These are phyloP conservation scores for Maudiozyma saulgeensis DNA, from an alignment of 805 yeast species.

Conservation along the genomic window DNA sequence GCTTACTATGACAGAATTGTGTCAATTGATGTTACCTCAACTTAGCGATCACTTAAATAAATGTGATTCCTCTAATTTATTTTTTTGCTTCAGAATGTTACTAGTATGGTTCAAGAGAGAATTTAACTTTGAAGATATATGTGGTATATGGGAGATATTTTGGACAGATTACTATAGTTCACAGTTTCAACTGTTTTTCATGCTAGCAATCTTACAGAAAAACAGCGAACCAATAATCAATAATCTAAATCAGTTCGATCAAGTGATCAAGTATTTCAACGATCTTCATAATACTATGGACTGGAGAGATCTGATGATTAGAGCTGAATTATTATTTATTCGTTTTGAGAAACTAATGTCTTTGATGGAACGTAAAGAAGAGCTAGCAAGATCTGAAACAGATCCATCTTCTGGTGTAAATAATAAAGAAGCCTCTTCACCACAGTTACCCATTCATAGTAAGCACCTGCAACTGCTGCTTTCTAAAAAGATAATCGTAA, in stretches of 20 bases:
- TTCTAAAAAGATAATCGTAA: slow-evolving; percentile 51
- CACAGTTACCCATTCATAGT: slow-evolving; percentile 12
- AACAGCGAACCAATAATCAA: slow-evolving; percentile 69
- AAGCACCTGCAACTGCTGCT: slow-evolving; percentile 46
- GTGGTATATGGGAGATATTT: slow-evolving; percentile 82
- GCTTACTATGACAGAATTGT: slow-evolving; percentile 69
- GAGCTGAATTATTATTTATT: slow-evolving; percentile 76
- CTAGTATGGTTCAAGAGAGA: slow-evolving; percentile 94
- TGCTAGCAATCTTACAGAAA: slow-evolving; percentile 81
- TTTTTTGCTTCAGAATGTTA: slow-evolving; percentile 91
- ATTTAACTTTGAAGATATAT: slow-evolving; percentile 65
- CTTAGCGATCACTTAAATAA: slow-evolving; percentile 73
- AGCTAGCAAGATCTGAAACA: slow-evolving; percentile 2
- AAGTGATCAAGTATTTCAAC: slow-evolving; percentile 85
- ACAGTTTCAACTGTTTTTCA: slow-evolving; percentile 81
- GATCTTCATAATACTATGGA: slow-evolving; percentile 73
- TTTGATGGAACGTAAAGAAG: slow-evolving; percentile 53
- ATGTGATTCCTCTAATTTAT: slow-evolving; percentile 82
- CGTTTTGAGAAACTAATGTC: slow-evolving; percentile 73
- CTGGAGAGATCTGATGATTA: slow-evolving; percentile 64
- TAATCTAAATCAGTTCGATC: slow-evolving; percentile 74
- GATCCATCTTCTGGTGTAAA: not conserved
- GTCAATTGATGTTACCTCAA: slow-evolving; percentile 84
- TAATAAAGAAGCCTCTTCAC: not conserved
- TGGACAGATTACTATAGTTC: slow-evolving; percentile 83